Base-by-base conservation (phyloP, 106 monocot species). In the Ottelia alismoides region DNA sequence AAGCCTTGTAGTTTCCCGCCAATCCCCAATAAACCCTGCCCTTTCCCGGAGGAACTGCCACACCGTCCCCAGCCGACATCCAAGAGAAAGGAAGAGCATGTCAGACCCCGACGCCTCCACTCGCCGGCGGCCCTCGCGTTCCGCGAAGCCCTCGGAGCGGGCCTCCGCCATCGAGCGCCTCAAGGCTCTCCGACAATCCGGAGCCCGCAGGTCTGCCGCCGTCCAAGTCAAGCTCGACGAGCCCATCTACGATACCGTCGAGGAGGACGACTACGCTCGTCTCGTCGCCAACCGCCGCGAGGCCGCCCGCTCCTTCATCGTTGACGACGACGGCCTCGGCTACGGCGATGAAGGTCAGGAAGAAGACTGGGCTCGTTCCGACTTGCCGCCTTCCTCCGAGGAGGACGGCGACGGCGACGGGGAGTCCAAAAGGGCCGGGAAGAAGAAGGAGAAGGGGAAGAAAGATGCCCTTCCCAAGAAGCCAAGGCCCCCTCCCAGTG, bases 161-260 rank as follows among this genome's bases (percentile, higher is more conserved):
- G 40, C 40, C 40, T 43, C 40, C 6, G 40, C 40, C 10, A 43
- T 43, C 40, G 40, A 43, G 40, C 40, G 40, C 40, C 40, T 43
- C 40, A 43, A 43, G 40, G 40, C 40, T 6, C 6, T 80, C 28
- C 83, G 88, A 6, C 58, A 62, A 22, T 58, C 74, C 27, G 84
- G 78, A 21, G 71, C 58, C 30, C 70, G 78, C 32, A 55, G 75
- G 1, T 57, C 73, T 31, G 73, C 46, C 20, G 26, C 69, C 55
- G 51, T 72, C 51, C 69, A 75, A 55, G 61, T 88, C 45, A 94
- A 84, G 75, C 25, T 88, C 7, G 88, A 88, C 20, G 76, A 65
- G 3, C 96, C 96, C 25, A 85, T 96, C 71, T 96, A 88, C 31
- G 96, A 96, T 74, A 82, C 96, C 2, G 71, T 96, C 28, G 73